Conservation (phyloP, 2,329 filamentous ascomycete species). For the Aspergillus hortae region DNA sequence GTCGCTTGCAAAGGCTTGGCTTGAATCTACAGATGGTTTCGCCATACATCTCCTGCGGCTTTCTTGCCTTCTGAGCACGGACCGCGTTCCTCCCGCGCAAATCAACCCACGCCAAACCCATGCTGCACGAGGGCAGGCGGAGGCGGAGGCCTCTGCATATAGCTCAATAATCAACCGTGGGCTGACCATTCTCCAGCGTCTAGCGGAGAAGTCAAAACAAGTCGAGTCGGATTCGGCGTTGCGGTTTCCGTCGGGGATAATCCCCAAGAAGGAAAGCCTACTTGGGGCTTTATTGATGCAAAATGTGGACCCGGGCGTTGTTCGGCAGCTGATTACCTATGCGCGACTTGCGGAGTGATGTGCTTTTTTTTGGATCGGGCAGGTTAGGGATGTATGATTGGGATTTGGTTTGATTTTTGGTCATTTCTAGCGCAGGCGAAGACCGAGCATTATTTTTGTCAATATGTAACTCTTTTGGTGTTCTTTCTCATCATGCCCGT, state of each 20-base stretch:
- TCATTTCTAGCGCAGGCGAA: slow-evolving; percentile 18
- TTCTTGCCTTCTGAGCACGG: slow-evolving; percentile 66
- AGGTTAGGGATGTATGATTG: slow-evolving; percentile 1
- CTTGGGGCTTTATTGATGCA: slow-evolving; percentile 65
- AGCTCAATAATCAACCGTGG: slow-evolving; percentile 62
- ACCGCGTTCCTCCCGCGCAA: slow-evolving; percentile 48
- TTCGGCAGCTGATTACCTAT: slow-evolving; percentile 67
- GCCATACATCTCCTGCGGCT: slow-evolving; percentile 74
- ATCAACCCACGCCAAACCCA: slow-evolving; percentile 34
- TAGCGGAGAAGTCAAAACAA: slow-evolving; percentile 64
- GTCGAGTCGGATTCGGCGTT: slow-evolving; percentile 49
- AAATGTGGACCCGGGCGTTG: slow-evolving; percentile 59
- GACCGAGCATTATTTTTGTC: slow-evolving; percentile 7
- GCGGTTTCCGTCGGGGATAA: slow-evolving; percentile 56
- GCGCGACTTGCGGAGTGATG: slow-evolving; percentile 50
- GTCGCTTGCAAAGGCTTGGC: slow-evolving; percentile 72
- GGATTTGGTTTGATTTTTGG: slow-evolving; percentile 12
- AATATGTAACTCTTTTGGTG: slow-evolving; percentile 12
- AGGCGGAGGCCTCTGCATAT: slow-evolving; percentile 41
- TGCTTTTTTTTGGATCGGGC: slow-evolving; percentile 8
- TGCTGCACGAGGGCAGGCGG: slow-evolving; percentile 32
- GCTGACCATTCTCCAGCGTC: slow-evolving; percentile 62
- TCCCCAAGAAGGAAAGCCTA: slow-evolving; percentile 65
- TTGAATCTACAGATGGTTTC: slow-evolving; percentile 79
- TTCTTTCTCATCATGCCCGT: slow-evolving; percentile 20